Base-by-base conservation (phyloP, 176 grass and related monocot genomes). In the Oryza officinalis region DNA sequence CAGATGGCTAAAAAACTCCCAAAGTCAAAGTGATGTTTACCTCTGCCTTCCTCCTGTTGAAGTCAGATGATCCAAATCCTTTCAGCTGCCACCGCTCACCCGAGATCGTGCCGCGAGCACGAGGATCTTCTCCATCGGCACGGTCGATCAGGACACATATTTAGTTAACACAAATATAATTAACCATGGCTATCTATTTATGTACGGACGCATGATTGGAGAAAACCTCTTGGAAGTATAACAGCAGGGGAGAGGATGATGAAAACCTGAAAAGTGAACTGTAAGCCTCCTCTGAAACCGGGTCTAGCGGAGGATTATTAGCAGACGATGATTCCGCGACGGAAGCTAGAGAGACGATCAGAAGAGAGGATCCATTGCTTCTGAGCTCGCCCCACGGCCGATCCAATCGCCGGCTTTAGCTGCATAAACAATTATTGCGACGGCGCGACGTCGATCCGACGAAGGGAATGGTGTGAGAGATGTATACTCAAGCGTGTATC, bases 401-500 rank as follows among this genome's bases (percentile, higher is more conserved):
- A 61, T 26, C 44, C 65, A 71, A 44, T 46, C 67, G 2, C 60
- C 80, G 37, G 43, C 28, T 3, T n/a, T 18, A 37, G 8, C 18
- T 1, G 50, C 27, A 35, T 50, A 54, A 54, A 54, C 31, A 15
- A 74, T 86, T 57, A 86, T 86, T 72, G 68, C 41, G 57, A 73
- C 57, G 76, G 57, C 18, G 52, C 52, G 67, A 72, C 30, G 84
- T 65, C 54, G 52, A 73, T 79, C 7, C 54, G 54, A 60, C 22
- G 54, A 2, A 60, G 54, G 54, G 6, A 44, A 69, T 59, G 11
- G 67, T 40, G 30, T 50, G 52, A 65, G 69, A 73, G 30, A 40
- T 52, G 68, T 80, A 50, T 86, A 86, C 76, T 72, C 57, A 80
- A 86, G 84, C 69, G 69, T 43, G 60, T 80, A 52, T 7, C 50